Percentiles rank a stretch among this genome's conserved stretches.
Conservation (phyloP, 441 rosid genomes). For the Syzygium syzygioides region DNA sequence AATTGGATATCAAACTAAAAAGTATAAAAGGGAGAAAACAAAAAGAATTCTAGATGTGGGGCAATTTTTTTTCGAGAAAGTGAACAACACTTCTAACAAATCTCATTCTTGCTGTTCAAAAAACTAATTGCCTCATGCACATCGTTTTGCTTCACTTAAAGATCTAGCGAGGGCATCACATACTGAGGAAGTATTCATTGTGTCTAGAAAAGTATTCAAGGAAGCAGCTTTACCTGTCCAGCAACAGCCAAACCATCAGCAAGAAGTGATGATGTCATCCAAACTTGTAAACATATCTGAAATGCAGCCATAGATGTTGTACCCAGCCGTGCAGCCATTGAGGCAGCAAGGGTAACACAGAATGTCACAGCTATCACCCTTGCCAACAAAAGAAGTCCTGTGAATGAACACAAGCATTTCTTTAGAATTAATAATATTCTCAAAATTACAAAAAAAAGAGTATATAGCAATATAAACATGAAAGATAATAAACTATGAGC, state of each 20-base stretch:
- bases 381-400: slow-evolving; percentile 41
- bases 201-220: not conserved
- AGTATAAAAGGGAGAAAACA: not conserved
- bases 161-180: not conserved
- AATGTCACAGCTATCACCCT: slow-evolving; percentile 63
- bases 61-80: not conserved
- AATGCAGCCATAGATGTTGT: slow-evolving; percentile 70
- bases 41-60: not conserved
- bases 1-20: not conserved
- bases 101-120: not conserved
- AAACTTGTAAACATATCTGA: slow-evolving; percentile 66
- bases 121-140: not conserved
- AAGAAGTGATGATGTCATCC: slow-evolving; percentile 72
- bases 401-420: not conserved
- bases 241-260: slow-evolving; percentile 77
- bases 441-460: not conserved
- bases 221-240: slow-evolving; percentile 40
- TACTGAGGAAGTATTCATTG: not conserved
- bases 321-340: slow-evolving; percentile 70
- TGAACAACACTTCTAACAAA: not conserved
- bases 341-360: slow-evolving; percentile 70
- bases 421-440: not conserved
- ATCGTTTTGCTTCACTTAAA: not conserved
- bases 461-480: not conserved
- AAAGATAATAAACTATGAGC: not conserved